Conservation (phyloP, 305 asterid genomes). For the Nicotiana rustica region DNA sequence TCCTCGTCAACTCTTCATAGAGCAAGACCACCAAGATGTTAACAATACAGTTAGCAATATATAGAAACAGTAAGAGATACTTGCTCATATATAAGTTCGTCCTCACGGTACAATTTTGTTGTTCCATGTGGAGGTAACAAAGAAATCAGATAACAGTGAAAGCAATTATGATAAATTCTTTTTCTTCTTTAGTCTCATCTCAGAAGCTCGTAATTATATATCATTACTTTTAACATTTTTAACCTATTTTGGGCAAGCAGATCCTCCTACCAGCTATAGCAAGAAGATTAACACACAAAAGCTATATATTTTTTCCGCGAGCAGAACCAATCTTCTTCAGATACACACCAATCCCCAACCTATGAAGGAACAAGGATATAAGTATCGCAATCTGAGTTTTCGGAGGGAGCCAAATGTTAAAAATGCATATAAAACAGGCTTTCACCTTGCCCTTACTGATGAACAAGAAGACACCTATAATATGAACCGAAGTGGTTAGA, state of each 20-base stretch:
- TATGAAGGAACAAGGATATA: background rate
- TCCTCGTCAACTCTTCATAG: conserved; percentile 68
- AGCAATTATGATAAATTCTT: background rate
- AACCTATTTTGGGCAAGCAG: background rate
- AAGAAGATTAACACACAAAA: background rate
- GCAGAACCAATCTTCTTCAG: conserved; percentile 16
- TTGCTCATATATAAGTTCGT: background rate
- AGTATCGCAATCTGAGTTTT: background rate
- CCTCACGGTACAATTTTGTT: conserved; percentile 17
- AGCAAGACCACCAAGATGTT: conserved; percentile 39
- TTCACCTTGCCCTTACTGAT: background rate
- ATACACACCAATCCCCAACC: background rate
- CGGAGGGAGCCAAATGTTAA: background rate
- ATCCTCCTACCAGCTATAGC: conserved; percentile 27
- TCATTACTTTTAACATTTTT: background rate
- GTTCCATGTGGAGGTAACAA: conserved; percentile 4
- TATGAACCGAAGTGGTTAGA: background rate
- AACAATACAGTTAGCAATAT: conserved; percentile 26
- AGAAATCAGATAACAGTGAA: background rate
- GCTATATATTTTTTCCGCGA: background rate
- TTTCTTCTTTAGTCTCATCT: background rate
- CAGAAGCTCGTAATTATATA: conserved; percentile 14
- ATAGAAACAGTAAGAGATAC: background rate
- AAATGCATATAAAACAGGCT: conserved; percentile 25
- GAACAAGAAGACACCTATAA: background rate